phyloP scores from a whole-genome alignment of 1,284 basidiomycete species.

The Melampsora americana region DNA sequence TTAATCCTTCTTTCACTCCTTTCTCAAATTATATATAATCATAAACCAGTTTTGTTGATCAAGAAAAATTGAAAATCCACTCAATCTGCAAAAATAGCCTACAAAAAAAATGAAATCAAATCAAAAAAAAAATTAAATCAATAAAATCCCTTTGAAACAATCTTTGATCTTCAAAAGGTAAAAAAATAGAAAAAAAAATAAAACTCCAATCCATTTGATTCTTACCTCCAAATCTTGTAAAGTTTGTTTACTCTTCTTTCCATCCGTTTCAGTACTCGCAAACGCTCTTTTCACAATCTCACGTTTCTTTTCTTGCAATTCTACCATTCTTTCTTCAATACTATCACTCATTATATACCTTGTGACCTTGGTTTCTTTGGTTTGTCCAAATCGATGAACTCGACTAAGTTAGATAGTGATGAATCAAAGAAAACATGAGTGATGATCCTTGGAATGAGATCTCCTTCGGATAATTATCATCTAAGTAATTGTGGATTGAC shows the following conservation, averaged over 20 bases:
- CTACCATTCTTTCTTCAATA: conserved; percentile 66
- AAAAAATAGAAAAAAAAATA: too few relatives aligned
- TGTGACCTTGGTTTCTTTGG: conserved; percentile 79
- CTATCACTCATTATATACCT: conserved; percentile 89
- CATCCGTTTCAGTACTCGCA: not conserved
- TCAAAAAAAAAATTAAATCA: too few relatives aligned
- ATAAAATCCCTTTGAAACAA: too few relatives aligned
- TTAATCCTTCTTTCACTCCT: too few relatives aligned
- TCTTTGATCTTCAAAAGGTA: too few relatives aligned
- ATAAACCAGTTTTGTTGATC: too few relatives aligned
- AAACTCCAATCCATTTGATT: too few relatives aligned
- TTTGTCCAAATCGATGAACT: conserved; percentile 76
- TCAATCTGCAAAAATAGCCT: too few relatives aligned
- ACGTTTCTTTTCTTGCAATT: conserved; percentile 30
- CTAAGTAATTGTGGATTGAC: conserved; percentile 69
- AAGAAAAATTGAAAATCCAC: too few relatives aligned
- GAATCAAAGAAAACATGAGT: conserved; percentile 3
- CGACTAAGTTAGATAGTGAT: too few relatives aligned
- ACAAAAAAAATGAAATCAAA: too few relatives aligned
- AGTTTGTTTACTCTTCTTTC: conserved; percentile 4
- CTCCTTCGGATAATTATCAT: conserved; percentile 46
- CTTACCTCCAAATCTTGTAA: conserved; percentile 29
- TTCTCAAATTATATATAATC: too few relatives aligned
- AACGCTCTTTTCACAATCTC: conserved; percentile 26
- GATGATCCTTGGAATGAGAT: not conserved